Base-by-base conservation (phyloP, 768 basidiomycete genomes). In the Leucocoprinus leucothites region DNA sequence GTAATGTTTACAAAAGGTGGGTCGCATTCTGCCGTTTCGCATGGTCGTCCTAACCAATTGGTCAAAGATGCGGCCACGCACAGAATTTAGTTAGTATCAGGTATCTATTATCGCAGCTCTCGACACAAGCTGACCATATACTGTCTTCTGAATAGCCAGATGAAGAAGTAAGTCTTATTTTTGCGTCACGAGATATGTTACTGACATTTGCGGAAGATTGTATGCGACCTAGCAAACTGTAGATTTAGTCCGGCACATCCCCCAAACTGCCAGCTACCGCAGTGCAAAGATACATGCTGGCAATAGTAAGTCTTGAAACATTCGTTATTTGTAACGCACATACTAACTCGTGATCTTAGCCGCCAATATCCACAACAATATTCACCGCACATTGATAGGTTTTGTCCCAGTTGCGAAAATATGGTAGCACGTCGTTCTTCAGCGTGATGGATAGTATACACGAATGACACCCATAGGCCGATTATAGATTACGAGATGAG, bases 291-390 rank as follows among this genome's bases (percentile, higher is more conserved):
- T 58, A 77, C 74, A 54, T 87, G 86, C 66, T 86, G 85, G 84
- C 86, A 87, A 67, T 86, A 87, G 85, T 87, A 67, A 61, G 85
- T 72, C 51, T 53, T 52, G n/a, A 35, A 46, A 21, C 41, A 48
- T 42, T 14, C 34, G 38, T 36, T 22, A 49, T 36, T 61, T 63
- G 57, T 61, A 4, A 53, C 18, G 56, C 61, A 66, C 65, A 57
- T 64, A 57, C 62, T 58, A 14, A 61, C 46, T 28, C 41, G 8
- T 16, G 16, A 9, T 8, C 14, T n/a, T 63, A 86, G 84, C 60
- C 82, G 70, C 42, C 82, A 85, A 64, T 84, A 74, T 58, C 83
- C 84, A 22, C 82, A 89, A 61, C 85, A 85, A 64, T 88, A 87
- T 64, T 77, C 82, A 24, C 86, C 84, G 5, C 79, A 85, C 59